Evolutionary conservation across 305 asterid species (phyloP).

Genomic region (Coffea humblotiana): DNA sequence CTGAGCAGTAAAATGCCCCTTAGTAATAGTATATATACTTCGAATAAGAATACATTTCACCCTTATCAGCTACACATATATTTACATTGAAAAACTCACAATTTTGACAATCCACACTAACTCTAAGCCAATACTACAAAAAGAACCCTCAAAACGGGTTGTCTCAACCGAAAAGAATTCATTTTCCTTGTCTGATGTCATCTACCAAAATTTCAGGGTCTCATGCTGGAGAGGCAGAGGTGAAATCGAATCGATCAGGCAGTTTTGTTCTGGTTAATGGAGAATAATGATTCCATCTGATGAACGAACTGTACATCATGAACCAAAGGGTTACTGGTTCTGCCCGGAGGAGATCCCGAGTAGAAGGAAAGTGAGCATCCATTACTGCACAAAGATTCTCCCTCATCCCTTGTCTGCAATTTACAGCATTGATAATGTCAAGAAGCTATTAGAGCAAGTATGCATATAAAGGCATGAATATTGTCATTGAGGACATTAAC

Average conservation of each 20-base stretch:
- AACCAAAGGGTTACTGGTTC: conserved; percentile 56
- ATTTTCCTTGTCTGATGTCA: neutral
- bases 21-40: no score
- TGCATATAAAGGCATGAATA: neutral
- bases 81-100: conserved; percentile 8
- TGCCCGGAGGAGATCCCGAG: conserved; percentile 51
- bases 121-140: conserved; percentile 13
- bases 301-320: conserved; percentile 39
- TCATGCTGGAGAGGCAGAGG: conserved; percentile 36
- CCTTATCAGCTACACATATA: neutral
- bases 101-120: neutral
- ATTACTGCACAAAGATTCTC: conserved; percentile 25
- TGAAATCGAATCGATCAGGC: conserved; percentile 29
- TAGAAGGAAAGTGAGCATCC: conserved; percentile 28
- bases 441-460: neutral
- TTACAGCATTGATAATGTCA: neutral
- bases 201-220: neutral
- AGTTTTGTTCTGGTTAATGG: conserved; percentile 22
- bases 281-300: conserved; percentile 21
- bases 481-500: neutral
- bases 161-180: conserved; percentile 6
- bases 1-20: no score
- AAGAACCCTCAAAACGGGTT: conserved; percentile 5
- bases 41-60: no score
- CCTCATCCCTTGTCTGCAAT: conserved; percentile 37